phyloP scores from a whole-genome alignment of 257 asterid species.

The Rubia yunnanensis region DNA sequence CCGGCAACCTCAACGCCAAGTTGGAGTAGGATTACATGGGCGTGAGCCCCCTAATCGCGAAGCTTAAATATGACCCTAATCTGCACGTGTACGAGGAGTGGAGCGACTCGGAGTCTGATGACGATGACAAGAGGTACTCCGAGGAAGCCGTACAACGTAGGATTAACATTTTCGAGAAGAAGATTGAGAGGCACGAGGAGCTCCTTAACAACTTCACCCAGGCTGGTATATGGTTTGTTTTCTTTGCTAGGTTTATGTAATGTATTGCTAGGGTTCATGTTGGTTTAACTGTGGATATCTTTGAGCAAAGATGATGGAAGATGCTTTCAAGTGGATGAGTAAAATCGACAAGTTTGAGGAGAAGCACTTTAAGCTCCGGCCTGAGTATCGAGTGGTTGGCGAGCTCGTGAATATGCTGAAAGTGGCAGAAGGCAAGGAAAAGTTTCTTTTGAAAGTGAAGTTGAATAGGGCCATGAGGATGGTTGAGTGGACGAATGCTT shows the following conservation, averaged over 20 bases:
- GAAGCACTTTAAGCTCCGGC: slow-evolving; percentile 57
- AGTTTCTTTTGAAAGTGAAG: slow-evolving; percentile 76
- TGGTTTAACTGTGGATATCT: slow-evolving; percentile 12
- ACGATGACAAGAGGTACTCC: slow-evolving; percentile 41
- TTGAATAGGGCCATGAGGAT: slow-evolving; percentile 72
- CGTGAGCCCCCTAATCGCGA: slow-evolving; percentile 38
- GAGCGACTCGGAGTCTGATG: slow-evolving; percentile 73
- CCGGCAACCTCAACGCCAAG: slow-evolving; percentile 45
- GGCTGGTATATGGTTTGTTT: slow-evolving; percentile 40
- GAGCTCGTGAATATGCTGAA: slow-evolving; percentile 77
- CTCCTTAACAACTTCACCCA: slow-evolving; percentile 52
- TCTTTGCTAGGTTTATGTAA: background rate
- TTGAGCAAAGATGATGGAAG: slow-evolving; percentile 59
- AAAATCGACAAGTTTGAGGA: slow-evolving; percentile 74
- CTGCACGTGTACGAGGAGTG: slow-evolving; percentile 41
- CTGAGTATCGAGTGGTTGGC: slow-evolving; percentile 84
- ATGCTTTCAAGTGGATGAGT: slow-evolving; percentile 63
- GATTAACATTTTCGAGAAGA: slow-evolving; percentile 41
- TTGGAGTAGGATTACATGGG: slow-evolving; percentile 49
- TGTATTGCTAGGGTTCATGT: background rate
- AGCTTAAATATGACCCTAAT: slow-evolving; percentile 20
- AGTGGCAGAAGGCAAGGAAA: slow-evolving; percentile 89
- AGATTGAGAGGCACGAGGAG: slow-evolving; percentile 45
- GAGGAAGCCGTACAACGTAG: slow-evolving; percentile 29
- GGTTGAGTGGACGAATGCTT: slow-evolving; percentile 67